Evolutionary conservation across 1,284 basidiomycete genomes (phyloP).

Genomic region (Cystobasidium sp.): DNA sequence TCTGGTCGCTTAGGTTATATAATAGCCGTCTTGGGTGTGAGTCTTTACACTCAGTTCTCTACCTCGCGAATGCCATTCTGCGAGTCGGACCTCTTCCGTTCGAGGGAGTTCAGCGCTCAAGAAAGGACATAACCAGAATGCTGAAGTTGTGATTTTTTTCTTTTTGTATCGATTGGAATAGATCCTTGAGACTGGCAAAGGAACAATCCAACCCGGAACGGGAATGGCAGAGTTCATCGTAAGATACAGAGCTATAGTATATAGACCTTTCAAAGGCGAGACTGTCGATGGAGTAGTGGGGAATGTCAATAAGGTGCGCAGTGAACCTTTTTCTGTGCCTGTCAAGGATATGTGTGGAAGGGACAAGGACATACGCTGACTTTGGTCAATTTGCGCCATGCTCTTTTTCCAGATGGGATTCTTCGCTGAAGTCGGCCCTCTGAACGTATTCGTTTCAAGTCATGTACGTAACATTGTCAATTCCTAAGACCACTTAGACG

Average conservation of each 20-base stretch:
- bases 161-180: not conserved
- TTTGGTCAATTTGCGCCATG: not conserved
- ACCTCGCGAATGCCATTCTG: not conserved
- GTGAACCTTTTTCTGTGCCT: conserved; percentile 15
- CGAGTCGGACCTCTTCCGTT: not conserved
- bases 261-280: conserved; percentile 98
- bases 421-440: conserved; percentile 92
- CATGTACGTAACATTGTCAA: conserved; percentile 67
- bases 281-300: conserved; percentile 96
- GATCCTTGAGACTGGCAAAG: conserved; percentile 85
- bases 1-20: conserved; percentile 96
- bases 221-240: conserved; percentile 61
- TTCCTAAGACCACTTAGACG: not conserved
- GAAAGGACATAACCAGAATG: not conserved
- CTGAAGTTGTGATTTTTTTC: too few species aligned
- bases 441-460: conserved; percentile 89
- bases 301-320: conserved; percentile 88
- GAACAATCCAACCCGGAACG: conserved; percentile 86
- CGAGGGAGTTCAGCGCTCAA: not conserved
- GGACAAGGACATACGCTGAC: not conserved
- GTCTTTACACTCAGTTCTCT: conserved; percentile 45
- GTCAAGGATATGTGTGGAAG: not conserved
- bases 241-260: conserved; percentile 72
- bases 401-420: conserved; percentile 80
- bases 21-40: conserved; percentile 81